Evolutionary conservation across 1,284 basidiomycete genomes (phyloP).

Genomic region (Ustilago sp.): DNA sequence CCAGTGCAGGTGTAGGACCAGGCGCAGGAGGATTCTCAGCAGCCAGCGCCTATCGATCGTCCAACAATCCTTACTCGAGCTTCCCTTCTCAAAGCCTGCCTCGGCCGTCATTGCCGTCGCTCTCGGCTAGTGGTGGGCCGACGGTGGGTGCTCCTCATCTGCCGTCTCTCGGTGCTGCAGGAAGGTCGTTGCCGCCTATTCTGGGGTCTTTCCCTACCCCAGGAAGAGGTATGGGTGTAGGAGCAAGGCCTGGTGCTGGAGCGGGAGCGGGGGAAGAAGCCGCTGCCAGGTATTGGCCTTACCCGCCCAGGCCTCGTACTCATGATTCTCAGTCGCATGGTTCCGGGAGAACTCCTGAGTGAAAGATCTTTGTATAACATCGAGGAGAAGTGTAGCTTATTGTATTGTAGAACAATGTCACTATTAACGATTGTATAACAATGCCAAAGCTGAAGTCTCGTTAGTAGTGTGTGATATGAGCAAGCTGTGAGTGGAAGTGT

Average conservation of each 20-base stretch:
- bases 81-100: conserved; percentile 48
- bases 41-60: conserved; percentile 41
- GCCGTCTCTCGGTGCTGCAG: conserved; percentile 32
- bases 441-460: not conserved
- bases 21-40: conserved; percentile 31
- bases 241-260: conserved; percentile 6
- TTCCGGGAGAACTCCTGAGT: conserved; percentile 18
- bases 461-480: not conserved
- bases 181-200: conserved; percentile 49
- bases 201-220: conserved; percentile 42
- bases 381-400: conserved; percentile 1
- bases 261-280: conserved; percentile 22
- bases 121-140: conserved; percentile 22
- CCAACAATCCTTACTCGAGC: conserved; percentile 41
- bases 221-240: conserved; percentile 17
- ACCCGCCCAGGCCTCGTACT: conserved; percentile 33
- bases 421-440: not conserved
- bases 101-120: conserved; percentile 40
- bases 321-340: conserved; percentile 21
- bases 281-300: conserved; percentile 34
- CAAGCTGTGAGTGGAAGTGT: not conserved
- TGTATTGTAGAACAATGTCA: conserved; percentile 11
- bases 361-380: not conserved
- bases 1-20: conserved; percentile 5
- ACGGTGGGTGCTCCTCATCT: conserved; percentile 40